These are phyloP conservation scores for Lolium multiflorum DNA, from an alignment of 176 grass and related monocot genomes.

Conservation along the genomic window DNA sequence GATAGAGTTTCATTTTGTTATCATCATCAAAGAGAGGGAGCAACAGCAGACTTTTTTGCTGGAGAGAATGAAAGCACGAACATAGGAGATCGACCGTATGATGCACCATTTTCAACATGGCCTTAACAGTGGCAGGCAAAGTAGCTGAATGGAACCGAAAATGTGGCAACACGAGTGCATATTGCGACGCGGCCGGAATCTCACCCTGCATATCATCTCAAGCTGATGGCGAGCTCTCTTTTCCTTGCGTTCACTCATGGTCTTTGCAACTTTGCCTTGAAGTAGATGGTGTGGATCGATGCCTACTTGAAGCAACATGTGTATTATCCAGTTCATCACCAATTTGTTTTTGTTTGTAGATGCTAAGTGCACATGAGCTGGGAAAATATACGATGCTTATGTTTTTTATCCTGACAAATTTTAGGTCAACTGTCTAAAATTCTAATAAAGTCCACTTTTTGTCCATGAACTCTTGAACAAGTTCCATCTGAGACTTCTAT, in stretches of 20 bases:
- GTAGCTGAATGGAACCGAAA: neutral
- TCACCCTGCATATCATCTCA: constrained; percentile 44
- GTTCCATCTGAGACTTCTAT: too few relatives aligned
- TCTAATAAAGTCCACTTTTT: too few relatives aligned
- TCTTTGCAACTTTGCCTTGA: constrained; percentile 42
- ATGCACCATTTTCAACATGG: constrained; percentile 33
- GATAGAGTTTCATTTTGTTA: neutral
- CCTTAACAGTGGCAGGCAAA: constrained; percentile 36
- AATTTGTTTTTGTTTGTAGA: neutral
- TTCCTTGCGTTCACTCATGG: constrained; percentile 19
- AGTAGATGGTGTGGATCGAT: constrained; percentile 27
- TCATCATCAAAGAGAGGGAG: neutral
- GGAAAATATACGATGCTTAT: neutral
- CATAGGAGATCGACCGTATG: constrained; percentile 6
- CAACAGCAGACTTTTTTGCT: constrained; percentile 18
- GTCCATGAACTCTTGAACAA: too few relatives aligned
- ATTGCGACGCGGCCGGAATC: constrained; percentile 25
- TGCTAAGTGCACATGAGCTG: neutral
- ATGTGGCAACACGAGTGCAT: constrained; percentile 34
- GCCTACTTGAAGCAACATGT: constrained; percentile 7
- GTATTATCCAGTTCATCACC: neutral
- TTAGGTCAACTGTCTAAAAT: too few relatives aligned
- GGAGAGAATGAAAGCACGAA: constrained; percentile 16
- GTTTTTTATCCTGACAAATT: neutral
- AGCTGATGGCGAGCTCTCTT: constrained; percentile 34